A percentile compares a stretch with the other conserved stretches of the same genome.
Conservation (phyloP, 345 rosid species). For the Cardiospermum halicacabum region DNA sequence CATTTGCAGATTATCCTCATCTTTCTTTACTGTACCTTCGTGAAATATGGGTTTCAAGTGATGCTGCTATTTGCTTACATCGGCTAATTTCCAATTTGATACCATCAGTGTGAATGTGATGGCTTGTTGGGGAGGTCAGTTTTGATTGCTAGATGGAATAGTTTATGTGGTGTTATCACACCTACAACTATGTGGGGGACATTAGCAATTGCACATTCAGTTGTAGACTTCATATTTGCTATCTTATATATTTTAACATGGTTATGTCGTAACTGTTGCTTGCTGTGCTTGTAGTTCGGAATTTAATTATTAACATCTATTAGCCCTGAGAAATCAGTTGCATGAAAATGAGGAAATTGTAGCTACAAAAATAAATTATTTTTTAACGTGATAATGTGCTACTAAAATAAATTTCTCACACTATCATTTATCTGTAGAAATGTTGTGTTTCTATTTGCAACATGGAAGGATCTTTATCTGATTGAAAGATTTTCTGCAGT, state of each 20-base stretch:
- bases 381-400: not conserved
- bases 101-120: not conserved
- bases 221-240: not conserved
- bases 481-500: constrained; percentile 41
- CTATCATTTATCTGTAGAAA: constrained; percentile 1
- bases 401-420: not conserved
- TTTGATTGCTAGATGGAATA: constrained; percentile 2
- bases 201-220: not conserved
- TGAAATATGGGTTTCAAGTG: not conserved
- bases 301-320: constrained; percentile 1
- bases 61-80: not conserved
- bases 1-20: not conserved
- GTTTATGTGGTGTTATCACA: not conserved
- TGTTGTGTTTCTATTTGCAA: not conserved
- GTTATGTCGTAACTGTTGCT: not conserved
- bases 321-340: constrained; percentile 4
- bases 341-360: no score
- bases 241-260: not conserved
- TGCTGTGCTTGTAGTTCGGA: not conserved
- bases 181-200: not conserved
- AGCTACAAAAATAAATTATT: no score
- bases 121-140: not conserved
- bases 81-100: not conserved
- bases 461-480: constrained; percentile 6
- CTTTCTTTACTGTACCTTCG: not conserved